Base-by-base conservation (phyloP, 495 filamentous ascomycete species). In the Penicillium paxilli region DNA sequence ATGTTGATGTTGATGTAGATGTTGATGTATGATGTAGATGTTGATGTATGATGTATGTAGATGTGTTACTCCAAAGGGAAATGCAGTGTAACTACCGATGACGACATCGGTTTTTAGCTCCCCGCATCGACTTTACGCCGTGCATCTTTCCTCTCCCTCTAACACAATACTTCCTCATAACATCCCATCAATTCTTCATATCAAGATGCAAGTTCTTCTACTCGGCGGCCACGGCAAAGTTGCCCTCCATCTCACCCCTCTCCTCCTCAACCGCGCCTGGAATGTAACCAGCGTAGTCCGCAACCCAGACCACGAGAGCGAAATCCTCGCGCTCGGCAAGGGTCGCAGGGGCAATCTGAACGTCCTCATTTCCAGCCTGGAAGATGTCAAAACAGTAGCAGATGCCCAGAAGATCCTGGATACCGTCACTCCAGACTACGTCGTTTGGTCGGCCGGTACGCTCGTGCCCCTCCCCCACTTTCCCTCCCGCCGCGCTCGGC, bases 181-280 rank as follows among this genome's bases (percentile, higher is more conserved):
- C 35, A n/a, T 17, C 14, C 35, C 20, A 7, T 20, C 20, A 26
- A 14, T 11, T 23, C 20, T 12, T 57, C 17, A 55, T 32, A n/a
- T 45, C 59, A 71, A 41, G 49, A 73, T 75, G 71, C 71, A 84
- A 61, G 82, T 91, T 49, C 82, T 91, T 44, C 72, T 94, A 35
- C 84, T 95, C 35, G 90, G 90, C 55, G 89, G 89, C 59, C 89
- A 90, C 74, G 90, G 90, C 70, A 91, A 90, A 67, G 68, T 94
- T 44, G 82, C 88, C 52, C 82, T 87, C 33, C 75, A 87, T n/a
- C 76, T 93, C 10, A 94, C 89, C n/a, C 84, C 83, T 1, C 76
- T 90, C 49, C 83, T 93, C 32, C 78, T 92, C 50, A 79, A 83
- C 40, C 81, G 83, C 54, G 82, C 81, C 54, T 92, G 90, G 84